phyloP scores from a whole-genome alignment of 106 monocot species.

The Platanthera zijinensis region DNA sequence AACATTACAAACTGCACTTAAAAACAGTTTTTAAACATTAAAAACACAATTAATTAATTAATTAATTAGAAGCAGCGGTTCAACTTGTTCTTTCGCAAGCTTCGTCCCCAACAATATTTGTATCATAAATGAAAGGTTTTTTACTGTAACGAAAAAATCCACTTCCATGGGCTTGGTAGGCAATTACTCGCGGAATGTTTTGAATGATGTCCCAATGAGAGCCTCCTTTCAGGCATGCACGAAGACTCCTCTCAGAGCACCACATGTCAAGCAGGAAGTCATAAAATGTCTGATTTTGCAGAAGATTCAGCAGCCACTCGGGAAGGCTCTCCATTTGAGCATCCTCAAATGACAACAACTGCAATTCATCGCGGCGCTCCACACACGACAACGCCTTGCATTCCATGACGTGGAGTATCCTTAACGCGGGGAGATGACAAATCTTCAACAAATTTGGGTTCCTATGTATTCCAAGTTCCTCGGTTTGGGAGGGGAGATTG shows the following conservation, averaged over 20 bases:
- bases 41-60: no score
- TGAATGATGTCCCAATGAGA: constrained; percentile 27
- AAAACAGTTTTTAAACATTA: no score
- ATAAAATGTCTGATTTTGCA: neutral
- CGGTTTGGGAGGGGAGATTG: neutral
- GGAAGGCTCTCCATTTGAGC: constrained; percentile 5
- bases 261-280: constrained; percentile 6
- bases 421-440: neutral
- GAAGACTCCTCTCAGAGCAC: constrained; percentile 6
- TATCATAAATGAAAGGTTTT: constrained; percentile 16
- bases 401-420: neutral
- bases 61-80: no score
- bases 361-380: neutral
- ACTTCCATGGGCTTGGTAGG: neutral
- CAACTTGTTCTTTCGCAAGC: no score
- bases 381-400: constrained; percentile 2
- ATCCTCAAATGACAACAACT: neutral
- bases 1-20: no score
- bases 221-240: constrained; percentile 18
- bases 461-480: neutral
- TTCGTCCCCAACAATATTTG: constrained; percentile 3
- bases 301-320: constrained; percentile 11
- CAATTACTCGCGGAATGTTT: no score
- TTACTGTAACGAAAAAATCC: constrained; percentile 24
- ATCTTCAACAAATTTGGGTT: neutral